Evolutionary conservation across 1,284 basidiomycete species (phyloP).

Genomic region (Anthracocystis panici-leucophaei): DNA sequence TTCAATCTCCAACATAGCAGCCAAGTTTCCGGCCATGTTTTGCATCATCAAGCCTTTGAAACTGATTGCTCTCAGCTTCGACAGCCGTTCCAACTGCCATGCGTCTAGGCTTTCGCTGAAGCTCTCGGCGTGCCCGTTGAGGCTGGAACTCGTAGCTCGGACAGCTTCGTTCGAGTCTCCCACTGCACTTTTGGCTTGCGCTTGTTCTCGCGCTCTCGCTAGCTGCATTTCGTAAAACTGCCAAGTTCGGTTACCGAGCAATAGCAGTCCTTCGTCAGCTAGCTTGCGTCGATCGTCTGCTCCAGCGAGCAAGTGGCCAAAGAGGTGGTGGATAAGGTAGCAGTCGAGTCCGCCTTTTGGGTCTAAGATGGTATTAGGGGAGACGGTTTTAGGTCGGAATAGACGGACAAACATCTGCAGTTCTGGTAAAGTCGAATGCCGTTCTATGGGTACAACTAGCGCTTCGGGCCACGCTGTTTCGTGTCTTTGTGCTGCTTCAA

Average conservation of each 20-base stretch:
- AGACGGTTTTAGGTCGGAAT: slow-evolving; percentile 72
- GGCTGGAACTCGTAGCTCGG: slow-evolving; percentile 6
- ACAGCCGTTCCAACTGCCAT: slow-evolving; percentile 23
- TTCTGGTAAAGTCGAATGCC: slow-evolving; percentile 88
- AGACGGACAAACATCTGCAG: slow-evolving; percentile 81
- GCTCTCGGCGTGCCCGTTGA: slow-evolving; percentile 8
- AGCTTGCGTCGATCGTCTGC: slow-evolving; percentile 26
- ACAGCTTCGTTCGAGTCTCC: slow-evolving; percentile 36
- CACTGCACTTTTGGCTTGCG: slow-evolving; percentile 11
- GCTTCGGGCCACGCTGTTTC: slow-evolving; percentile 47
- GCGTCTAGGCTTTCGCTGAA: slow-evolving; percentile 26
- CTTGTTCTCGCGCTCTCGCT: slow-evolving; percentile 24
- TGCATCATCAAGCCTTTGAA: slow-evolving; percentile 50
- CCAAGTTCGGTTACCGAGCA: slow-evolving; percentile 45
- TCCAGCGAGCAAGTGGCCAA: slow-evolving; percentile 35
- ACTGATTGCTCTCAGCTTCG: slow-evolving; percentile 32
- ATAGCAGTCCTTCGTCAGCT: slow-evolving; percentile 32
- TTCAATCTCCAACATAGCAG: slow-evolving; percentile 49
- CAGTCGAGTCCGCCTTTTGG: slow-evolving; percentile 45
- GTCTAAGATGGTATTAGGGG: slow-evolving; percentile 49
- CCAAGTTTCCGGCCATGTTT: slow-evolving; percentile 49
- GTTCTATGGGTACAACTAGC: slow-evolving; percentile 75
- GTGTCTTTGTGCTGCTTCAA: slow-evolving; percentile 65
- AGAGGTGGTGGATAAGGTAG: slow-evolving; percentile 48
- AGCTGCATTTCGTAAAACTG: slow-evolving; percentile 45